Conservation (phyloP, 2,329 filamentous ascomycete genomes). For the Colletotrichum musae region DNA sequence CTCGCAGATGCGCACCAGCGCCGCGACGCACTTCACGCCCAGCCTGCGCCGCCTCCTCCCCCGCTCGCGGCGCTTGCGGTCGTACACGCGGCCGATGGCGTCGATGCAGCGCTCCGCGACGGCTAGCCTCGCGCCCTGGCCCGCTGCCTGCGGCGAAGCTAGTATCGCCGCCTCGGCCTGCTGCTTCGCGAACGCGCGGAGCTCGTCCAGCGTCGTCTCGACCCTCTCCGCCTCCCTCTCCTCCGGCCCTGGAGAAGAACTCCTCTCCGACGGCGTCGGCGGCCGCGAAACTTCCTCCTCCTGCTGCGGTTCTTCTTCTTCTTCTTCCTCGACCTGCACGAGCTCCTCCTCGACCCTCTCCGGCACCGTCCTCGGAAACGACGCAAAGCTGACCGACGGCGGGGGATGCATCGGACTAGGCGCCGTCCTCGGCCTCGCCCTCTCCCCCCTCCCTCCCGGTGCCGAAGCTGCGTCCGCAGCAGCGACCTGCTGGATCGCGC, state of each 20-base stretch:
- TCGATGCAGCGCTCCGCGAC: constrained; percentile 35
- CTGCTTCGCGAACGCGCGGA: constrained; percentile 30
- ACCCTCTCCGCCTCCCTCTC: constrained; percentile 10
- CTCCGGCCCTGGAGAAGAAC: too few species aligned
- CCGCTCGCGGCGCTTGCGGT: constrained; percentile 15
- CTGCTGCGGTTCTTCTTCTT: constrained; percentile 11
- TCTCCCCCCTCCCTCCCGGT: background rate
- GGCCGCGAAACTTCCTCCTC: constrained; percentile 1
- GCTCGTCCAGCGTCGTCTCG: constrained; percentile 27
- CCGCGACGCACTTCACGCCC: constrained; percentile 16
- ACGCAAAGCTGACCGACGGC: constrained; percentile 22
- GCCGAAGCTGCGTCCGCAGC: background rate
- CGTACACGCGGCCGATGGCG: constrained; percentile 29
- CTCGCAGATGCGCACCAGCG: constrained; percentile 34
- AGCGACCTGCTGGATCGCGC: constrained; percentile 1
- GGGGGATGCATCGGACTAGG: constrained; percentile 21
- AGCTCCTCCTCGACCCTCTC: constrained; percentile 15
- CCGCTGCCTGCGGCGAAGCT: background rate
- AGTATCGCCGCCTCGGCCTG: constrained; percentile 19
- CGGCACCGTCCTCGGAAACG: constrained; percentile 27
- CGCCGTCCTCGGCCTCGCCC: constrained; percentile 31
- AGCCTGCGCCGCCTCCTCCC: constrained; percentile 6
- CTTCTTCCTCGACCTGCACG: background rate
- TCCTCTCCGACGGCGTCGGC: constrained; percentile 16
- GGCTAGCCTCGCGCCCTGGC: constrained; percentile 17